phyloP scores from a whole-genome alignment of 148 eudicot species.

The Agrostemma githago region DNA sequence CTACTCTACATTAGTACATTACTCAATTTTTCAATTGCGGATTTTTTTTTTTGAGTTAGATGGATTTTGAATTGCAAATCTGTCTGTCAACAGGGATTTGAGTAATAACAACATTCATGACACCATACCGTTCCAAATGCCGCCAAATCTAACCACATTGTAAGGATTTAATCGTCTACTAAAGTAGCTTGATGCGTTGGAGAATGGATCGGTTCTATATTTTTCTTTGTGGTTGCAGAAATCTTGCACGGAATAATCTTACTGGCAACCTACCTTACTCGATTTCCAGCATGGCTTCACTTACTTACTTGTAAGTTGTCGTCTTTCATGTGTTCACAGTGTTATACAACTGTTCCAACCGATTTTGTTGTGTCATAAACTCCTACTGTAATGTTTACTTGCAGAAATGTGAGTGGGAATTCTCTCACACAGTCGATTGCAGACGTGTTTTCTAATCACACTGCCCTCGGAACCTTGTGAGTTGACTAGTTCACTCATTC shows the following conservation, averaged over 20 bases:
- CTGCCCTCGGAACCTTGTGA: constrained; percentile 67
- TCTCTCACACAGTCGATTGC: constrained; percentile 58
- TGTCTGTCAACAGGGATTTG: constrained; percentile 59
- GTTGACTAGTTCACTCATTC: constrained; percentile 17
- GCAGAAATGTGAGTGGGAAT: constrained; percentile 78
- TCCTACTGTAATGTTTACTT: constrained; percentile 13
- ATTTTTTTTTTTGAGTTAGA: background rate
- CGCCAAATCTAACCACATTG: constrained; percentile 82
- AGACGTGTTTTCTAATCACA: constrained; percentile 73
- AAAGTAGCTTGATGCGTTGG: constrained; percentile 7
- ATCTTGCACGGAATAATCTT: constrained; percentile 73
- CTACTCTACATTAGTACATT: background rate
- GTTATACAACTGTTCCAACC: background rate
- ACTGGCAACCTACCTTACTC: constrained; percentile 83
- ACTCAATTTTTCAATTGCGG: constrained; percentile 2
- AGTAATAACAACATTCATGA: constrained; percentile 83
- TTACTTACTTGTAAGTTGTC: constrained; percentile 61
- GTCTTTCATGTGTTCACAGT: background rate
- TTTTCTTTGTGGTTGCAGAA: constrained; percentile 47
- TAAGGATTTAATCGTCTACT: constrained; percentile 34
- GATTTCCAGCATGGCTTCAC: constrained; percentile 51
- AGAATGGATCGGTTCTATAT: constrained; percentile 1
- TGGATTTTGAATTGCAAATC: constrained; percentile 12
- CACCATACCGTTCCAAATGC: constrained; percentile 73
- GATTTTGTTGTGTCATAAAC: constrained; percentile 11